These are phyloP conservation scores for Magnaporthiopsis incrustans DNA, from an alignment of 2,329 filamentous ascomycete genomes.

Conservation along the genomic window DNA sequence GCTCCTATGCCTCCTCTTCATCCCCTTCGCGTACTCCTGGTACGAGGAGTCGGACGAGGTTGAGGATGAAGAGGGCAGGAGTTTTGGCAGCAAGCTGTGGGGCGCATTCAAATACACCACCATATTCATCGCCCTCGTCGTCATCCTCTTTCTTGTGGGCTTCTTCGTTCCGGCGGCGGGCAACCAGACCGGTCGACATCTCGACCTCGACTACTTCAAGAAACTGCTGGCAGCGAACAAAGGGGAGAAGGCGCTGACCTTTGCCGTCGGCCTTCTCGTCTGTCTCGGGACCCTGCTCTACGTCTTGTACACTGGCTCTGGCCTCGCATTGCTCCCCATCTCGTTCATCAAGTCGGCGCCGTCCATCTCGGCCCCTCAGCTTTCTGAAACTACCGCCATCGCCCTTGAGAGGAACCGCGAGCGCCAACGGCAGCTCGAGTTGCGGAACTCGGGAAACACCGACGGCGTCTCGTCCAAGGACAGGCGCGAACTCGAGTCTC, in stretches of 20 bases:
- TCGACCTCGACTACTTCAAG: conserved; percentile 89
- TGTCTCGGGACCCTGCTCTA: conserved; percentile 82
- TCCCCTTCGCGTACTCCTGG: conserved; percentile 97
- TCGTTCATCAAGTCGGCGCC: conserved; percentile 89
- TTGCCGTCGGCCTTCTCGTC: conserved; percentile 80
- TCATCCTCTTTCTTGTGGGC: conserved; percentile 80
- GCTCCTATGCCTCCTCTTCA: conserved; percentile 76
- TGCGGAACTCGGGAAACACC: conserved; percentile 68
- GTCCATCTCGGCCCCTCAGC: conserved; percentile 70
- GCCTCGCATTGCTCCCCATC: conserved; percentile 80
- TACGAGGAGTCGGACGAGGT: conserved; percentile 96
- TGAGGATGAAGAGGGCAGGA: conserved; percentile 72
- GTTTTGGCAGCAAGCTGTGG: conserved; percentile 62
- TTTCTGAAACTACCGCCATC: conserved; percentile 68
- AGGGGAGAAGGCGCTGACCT: conserved; percentile 86
- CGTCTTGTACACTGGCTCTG: conserved; percentile 78
- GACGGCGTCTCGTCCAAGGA: conserved; percentile 77
- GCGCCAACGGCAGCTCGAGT: conserved; percentile 83
- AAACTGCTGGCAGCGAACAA: conserved; percentile 75
- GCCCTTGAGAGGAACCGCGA: conserved; percentile 84
- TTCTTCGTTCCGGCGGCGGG: conserved; percentile 86
- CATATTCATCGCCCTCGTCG: conserved; percentile 70
- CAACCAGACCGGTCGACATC: conserved; percentile 46
- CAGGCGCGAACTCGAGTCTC: conserved; percentile 75
- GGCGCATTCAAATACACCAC: conserved; percentile 88